Conservation (phyloP, 257 asterid species). For the Lithospermum erythrorhizon region DNA sequence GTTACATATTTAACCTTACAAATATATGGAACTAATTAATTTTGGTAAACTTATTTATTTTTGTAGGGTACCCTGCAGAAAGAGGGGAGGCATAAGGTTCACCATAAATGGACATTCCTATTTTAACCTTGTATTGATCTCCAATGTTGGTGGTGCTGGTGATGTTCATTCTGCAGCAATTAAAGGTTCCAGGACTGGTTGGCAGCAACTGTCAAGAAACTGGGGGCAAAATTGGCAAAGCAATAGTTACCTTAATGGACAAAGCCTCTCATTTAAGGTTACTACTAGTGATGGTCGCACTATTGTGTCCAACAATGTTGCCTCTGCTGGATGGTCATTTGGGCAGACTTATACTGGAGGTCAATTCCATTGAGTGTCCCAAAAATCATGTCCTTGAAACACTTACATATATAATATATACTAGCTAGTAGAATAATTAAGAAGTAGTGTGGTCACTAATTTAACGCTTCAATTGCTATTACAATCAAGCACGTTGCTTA, state of each 20-base stretch:
- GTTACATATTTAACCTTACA: neutral
- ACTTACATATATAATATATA: neutral
- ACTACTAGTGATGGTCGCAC: constrained; percentile 72
- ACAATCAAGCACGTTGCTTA: too few species aligned
- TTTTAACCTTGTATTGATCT: constrained; percentile 70
- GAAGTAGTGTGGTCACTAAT: too few species aligned
- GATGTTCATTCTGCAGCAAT: constrained; percentile 65
- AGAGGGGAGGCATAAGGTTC: constrained; percentile 86
- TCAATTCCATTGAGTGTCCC: constrained; percentile 35
- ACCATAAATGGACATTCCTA: constrained; percentile 77
- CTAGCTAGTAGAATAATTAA: neutral
- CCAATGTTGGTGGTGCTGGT: constrained; percentile 87
- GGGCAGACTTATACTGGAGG: constrained; percentile 83
- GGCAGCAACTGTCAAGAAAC: constrained; percentile 84
- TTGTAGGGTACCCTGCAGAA: constrained; percentile 67
- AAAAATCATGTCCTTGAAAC: neutral
- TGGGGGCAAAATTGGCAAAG: constrained; percentile 96
- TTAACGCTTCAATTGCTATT: too few species aligned
- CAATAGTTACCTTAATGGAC: constrained; percentile 65
- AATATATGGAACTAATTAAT: neutral
- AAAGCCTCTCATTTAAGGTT: constrained; percentile 73
- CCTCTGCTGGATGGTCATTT: constrained; percentile 66
- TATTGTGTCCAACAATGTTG: constrained; percentile 52
- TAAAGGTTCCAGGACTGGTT: constrained; percentile 68
- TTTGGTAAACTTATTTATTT: neutral